These are phyloP conservation scores for Phallus indusiatus DNA, from an alignment of 768 basidiomycete genomes.

Conservation along the genomic window DNA sequence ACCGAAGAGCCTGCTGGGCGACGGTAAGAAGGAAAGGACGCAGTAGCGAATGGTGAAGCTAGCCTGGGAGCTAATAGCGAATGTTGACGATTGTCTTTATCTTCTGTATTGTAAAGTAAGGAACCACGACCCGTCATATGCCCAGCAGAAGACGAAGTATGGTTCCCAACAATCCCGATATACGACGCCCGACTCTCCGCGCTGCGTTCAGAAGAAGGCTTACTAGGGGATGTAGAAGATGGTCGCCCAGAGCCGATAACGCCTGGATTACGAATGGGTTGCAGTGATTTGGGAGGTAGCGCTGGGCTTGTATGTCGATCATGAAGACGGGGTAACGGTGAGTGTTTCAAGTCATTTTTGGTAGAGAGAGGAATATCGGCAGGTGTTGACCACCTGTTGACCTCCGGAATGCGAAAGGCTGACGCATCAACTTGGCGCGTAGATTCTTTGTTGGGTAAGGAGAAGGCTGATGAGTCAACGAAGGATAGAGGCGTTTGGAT, in stretches of 20 bases:
- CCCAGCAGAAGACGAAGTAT: background rate
- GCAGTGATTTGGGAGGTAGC: background rate
- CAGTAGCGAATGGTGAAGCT: too few species aligned
- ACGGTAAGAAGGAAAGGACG: too few species aligned
- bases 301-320: background rate
- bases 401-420: background rate
- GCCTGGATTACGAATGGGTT: background rate
- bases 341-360: background rate
- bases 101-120: background rate
- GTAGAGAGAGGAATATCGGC: background rate
- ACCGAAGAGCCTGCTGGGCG: too few species aligned
- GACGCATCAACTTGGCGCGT: background rate
- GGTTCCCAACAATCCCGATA: background rate
- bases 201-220: background rate
- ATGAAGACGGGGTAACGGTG: background rate
- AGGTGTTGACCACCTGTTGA: background rate
- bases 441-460: background rate
- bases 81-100: background rate
- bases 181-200: background rate
- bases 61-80: too few species aligned
- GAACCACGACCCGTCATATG: background rate
- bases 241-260: slow-evolving; percentile 8
- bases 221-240: background rate
- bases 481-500: background rate
- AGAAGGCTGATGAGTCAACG: background rate